Base-by-base conservation (phyloP, 2,329 filamentous ascomycete genomes). In the Xylariales sp. region DNA sequence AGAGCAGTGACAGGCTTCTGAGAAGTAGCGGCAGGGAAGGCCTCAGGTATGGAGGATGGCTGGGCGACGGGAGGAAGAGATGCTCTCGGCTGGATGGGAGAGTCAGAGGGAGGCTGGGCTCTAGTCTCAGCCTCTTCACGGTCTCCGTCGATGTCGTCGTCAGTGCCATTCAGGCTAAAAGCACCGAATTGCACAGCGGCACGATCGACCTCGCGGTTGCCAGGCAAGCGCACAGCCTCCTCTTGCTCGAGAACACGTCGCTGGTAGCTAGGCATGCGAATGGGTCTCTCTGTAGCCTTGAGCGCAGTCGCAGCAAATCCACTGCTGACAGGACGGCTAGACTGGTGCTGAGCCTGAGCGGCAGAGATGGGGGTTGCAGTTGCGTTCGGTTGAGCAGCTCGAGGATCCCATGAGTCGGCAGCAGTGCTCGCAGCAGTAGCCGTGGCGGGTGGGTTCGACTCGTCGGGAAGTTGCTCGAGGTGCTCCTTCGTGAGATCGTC, bases 221-320 rank as follows among this genome's bases (percentile, higher is more conserved):
- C 89, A 33, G 93, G 93, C 91, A 98, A 96, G 50, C 95, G 89
- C 29, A 98, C 93, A 45, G 93, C 88, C 69, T 98, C 93, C 64
- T 95, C 90, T 61, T 98, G 93, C 55, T 97, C 90, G 57, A 95
- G 74, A 40, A 96, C 77, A 56, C 88, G 86, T 51, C 91, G 82
- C 62, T 94, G 86, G 64, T 86, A 88, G 66, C 84, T 90, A 15
- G 88, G 79, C 41, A 81, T 82, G 46, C 91, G 86, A 46, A 73
- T 70, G 43, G 78, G 69, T 47, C 77, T 62, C 56, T 81, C 68
- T 45, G 78, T 85, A 10, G 86, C 86, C 69, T 95, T 95, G 55
- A 86, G 73, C 19, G 88, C 88, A 37, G 83, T 85, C n/a, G 87
- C 76, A 37, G 85, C 87, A 61, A 80, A 94, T 40, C 86, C 86